Conservation (phyloP, 2,329 filamentous ascomycete genomes). For the Arthrinium puccinioides region DNA sequence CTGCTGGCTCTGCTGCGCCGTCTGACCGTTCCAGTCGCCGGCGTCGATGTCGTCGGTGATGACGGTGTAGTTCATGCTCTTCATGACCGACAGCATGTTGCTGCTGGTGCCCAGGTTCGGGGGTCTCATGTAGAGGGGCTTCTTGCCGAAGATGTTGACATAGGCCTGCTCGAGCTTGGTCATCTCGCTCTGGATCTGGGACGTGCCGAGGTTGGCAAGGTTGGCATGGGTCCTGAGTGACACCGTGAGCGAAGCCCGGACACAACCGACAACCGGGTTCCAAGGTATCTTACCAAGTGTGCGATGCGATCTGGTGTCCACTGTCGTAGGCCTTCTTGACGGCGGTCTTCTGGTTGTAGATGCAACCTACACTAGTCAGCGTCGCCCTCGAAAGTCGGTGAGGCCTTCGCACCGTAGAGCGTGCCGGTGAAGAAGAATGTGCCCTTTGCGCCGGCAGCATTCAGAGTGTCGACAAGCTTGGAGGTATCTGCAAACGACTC, state of each 20-base stretch:
- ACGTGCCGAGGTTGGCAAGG: constrained; percentile 30
- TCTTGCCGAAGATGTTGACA: constrained; percentile 40
- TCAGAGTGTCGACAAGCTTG: constrained; percentile 41
- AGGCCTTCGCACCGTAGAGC: constrained; percentile 36
- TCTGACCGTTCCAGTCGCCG: constrained; percentile 51
- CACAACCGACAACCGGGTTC: neutral
- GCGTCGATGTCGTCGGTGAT: constrained; percentile 55
- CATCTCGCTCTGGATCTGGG: constrained; percentile 39
- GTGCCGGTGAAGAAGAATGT: constrained; percentile 49
- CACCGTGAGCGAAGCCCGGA: neutral
- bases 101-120: constrained; percentile 41
- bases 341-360: constrained; percentile 41
- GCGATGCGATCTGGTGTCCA: constrained; percentile 47
- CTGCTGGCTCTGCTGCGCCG: constrained; percentile 42
- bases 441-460: constrained; percentile 39
- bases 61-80: constrained; percentile 48
- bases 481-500: constrained; percentile 32
- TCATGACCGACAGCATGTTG: constrained; percentile 32
- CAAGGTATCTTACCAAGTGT: constrained; percentile 35
- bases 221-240: constrained; percentile 35
- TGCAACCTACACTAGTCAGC: constrained; percentile 24
- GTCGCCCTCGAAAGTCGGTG: too few relatives aligned
- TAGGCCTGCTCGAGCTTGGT: constrained; percentile 41
- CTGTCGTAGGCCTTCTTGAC: constrained; percentile 44
- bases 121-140: constrained; percentile 42